Conservation (phyloP, 169 alveolate genomes). For the Ichthyophthirius multifiliis region DNA sequence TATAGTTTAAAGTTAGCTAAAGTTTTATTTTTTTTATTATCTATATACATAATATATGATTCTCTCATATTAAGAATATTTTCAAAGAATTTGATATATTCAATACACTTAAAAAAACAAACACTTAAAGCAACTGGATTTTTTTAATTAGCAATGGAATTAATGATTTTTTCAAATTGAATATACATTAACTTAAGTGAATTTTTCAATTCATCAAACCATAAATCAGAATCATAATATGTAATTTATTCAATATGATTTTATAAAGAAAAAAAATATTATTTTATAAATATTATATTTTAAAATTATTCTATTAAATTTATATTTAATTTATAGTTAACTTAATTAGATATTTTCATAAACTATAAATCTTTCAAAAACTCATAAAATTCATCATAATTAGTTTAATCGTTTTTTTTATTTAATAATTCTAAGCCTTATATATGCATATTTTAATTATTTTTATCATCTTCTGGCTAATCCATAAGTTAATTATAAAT, state of each 20-base stretch:
- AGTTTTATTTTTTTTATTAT: too few species aligned
- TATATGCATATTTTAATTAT: too few species aligned
- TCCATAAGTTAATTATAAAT: too few species aligned
- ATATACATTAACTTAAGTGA: not conserved
- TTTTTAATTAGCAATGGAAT: not conserved
- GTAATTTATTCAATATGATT: not conserved
- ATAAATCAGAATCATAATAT: not conserved
- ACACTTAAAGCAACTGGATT: not conserved
- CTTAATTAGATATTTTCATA: too few species aligned
- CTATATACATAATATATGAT: too few species aligned
- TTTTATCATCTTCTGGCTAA: too few species aligned
- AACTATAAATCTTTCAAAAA: not conserved
- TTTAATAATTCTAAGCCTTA: too few species aligned
- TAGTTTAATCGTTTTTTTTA: not conserved
- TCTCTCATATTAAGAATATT: too few species aligned
- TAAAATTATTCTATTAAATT: not conserved
- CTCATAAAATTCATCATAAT: not conserved
- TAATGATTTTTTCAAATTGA: not conserved
- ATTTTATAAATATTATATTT: not conserved
- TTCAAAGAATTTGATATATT: slow-evolving; percentile 2
- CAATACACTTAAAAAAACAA: not conserved
- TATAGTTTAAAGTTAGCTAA: too few species aligned
- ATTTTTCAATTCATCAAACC: slow-evolving; percentile 7
- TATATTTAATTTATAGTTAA: not conserved
- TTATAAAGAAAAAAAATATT: not conserved